phyloP scores from a whole-genome alignment of 2,329 filamentous ascomycete genomes.

The Akanthomyces dipterigenus region DNA sequence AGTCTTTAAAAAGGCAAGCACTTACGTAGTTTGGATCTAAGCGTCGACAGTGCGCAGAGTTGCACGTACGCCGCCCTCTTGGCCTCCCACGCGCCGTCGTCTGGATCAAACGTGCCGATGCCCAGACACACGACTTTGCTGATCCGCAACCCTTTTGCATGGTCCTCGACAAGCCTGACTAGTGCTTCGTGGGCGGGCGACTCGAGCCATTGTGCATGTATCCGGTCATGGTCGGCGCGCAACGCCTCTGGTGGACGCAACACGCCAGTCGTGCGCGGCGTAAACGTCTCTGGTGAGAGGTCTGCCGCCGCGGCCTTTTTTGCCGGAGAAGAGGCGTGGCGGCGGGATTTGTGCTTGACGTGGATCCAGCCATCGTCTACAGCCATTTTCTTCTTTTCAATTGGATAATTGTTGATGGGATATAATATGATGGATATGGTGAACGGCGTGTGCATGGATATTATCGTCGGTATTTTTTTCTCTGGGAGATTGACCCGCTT shows the following conservation, averaged over 20 bases:
- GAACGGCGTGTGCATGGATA: neutral
- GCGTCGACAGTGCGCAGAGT: slow-evolving; percentile 43
- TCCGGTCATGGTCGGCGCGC: slow-evolving; percentile 22
- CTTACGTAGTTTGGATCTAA: slow-evolving; percentile 39
- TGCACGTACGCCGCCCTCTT: slow-evolving; percentile 44
- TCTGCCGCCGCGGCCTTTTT: neutral
- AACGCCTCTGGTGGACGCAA: slow-evolving; percentile 22
- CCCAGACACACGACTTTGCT: slow-evolving; percentile 47
- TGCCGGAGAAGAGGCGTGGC: neutral
- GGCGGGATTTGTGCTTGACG: neutral
- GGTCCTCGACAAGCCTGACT: slow-evolving; percentile 24
- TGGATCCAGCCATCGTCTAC: neutral
- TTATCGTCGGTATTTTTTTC: neutral
- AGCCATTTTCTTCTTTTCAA: too few relatives aligned
- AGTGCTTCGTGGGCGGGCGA: slow-evolving; percentile 26
- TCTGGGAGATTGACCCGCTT: neutral
- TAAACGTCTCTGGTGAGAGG: slow-evolving; percentile 6
- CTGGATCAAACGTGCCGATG: slow-evolving; percentile 47
- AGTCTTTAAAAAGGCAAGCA: too few relatives aligned
- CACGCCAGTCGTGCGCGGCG: slow-evolving; percentile 12
- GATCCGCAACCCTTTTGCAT: slow-evolving; percentile 20
- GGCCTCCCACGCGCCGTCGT: slow-evolving; percentile 37
- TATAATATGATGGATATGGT: neutral
- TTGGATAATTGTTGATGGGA: neutral
- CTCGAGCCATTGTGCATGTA: slow-evolving; percentile 23